phyloP scores from a whole-genome alignment of 257 asterid genomes.

The Gentiana macrophylla region DNA sequence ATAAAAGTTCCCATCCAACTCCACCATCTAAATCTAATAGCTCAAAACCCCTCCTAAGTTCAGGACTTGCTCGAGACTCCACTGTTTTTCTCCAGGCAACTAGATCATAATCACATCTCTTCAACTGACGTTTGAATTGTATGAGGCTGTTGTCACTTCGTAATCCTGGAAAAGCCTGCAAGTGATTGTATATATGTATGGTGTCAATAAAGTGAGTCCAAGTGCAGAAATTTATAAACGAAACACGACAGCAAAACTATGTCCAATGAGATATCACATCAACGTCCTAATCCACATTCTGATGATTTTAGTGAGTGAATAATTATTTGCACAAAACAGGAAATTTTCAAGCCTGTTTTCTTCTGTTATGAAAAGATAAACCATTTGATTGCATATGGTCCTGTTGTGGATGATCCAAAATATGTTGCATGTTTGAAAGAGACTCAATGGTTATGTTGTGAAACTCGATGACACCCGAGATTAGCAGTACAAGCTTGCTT shows the following conservation, averaged over 20 bases:
- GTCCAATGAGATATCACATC: too few relatives aligned
- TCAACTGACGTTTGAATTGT: slow-evolving; percentile 81
- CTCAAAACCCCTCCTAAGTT: slow-evolving; percentile 76
- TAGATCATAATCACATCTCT: slow-evolving; percentile 72
- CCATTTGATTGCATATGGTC: too few relatives aligned
- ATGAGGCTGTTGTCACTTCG: slow-evolving; percentile 67
- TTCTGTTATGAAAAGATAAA: too few relatives aligned
- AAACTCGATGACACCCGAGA: too few relatives aligned
- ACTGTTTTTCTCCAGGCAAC: slow-evolving; percentile 65
- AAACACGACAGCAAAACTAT: background rate
- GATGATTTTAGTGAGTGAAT: too few relatives aligned
- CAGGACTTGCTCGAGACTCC: slow-evolving; percentile 75
- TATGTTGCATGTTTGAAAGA: too few relatives aligned
- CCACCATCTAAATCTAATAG: slow-evolving; percentile 81
- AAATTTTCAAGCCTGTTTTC: too few relatives aligned
- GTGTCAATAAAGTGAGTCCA: background rate
- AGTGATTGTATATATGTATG: background rate
- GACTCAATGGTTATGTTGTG: too few relatives aligned
- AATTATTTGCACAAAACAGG: too few relatives aligned
- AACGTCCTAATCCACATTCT: too few relatives aligned
- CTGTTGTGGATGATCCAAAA: too few relatives aligned
- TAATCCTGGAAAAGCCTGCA: slow-evolving; percentile 68
- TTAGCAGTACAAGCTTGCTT: too few relatives aligned
- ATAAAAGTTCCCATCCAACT: slow-evolving; percentile 84
- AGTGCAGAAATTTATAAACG: background rate